Percentiles rank a stretch among this genome's conserved stretches.
Conservation (phyloP, 23 red algal genomes). For the Pyropia haitanensis region DNA sequence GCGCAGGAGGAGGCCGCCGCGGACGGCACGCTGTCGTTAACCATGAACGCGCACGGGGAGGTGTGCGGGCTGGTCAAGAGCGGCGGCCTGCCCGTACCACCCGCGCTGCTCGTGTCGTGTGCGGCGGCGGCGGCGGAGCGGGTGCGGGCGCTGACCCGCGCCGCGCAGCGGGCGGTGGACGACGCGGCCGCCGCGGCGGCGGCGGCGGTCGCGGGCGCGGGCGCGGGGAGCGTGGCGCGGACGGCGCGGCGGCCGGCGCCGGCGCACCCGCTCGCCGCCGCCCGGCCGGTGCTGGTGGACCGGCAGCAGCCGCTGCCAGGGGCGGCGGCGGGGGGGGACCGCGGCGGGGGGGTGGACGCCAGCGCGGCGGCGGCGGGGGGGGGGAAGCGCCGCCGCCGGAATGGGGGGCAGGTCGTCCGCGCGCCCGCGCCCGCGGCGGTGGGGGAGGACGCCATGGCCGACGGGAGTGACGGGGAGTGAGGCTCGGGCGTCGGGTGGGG, state of each 20-base stretch:
- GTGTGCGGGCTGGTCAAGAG: slow-evolving; percentile 74
- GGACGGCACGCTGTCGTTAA: slow-evolving; percentile 42
- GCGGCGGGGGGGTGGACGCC: too few relatives aligned
- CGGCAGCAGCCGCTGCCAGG: slow-evolving; percentile 1
- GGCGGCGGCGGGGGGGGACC: too few relatives aligned
- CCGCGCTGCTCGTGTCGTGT: slow-evolving; percentile 14
- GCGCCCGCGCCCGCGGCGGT: neutral
- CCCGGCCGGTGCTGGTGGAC: slow-evolving; percentile 29
- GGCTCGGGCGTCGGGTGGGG: too few relatives aligned
- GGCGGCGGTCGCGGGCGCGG: too few relatives aligned
- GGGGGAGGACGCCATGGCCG: too few relatives aligned
- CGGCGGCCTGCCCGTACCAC: slow-evolving; percentile 39
- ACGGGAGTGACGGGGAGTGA: too few relatives aligned
- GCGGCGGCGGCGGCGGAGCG: slow-evolving; percentile 8
- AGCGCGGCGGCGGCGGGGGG: too few relatives aligned
- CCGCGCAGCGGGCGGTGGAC: slow-evolving; percentile 11
- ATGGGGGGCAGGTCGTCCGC: too few relatives aligned
- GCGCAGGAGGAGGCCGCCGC: slow-evolving; percentile 45
- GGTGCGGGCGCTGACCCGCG: slow-evolving; percentile 11
- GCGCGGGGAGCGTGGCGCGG: too few relatives aligned
- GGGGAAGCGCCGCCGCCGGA: too few relatives aligned
- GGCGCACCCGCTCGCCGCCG: slow-evolving; percentile 26
- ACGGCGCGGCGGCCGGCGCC: too few relatives aligned
- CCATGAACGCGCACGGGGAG: slow-evolving; percentile 71
- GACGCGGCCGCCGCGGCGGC: slow-evolving; percentile 16